Evolutionary conservation across 495 filamentous ascomycete species (phyloP).

Genomic region (Sphaerosporella brunnea): DNA sequence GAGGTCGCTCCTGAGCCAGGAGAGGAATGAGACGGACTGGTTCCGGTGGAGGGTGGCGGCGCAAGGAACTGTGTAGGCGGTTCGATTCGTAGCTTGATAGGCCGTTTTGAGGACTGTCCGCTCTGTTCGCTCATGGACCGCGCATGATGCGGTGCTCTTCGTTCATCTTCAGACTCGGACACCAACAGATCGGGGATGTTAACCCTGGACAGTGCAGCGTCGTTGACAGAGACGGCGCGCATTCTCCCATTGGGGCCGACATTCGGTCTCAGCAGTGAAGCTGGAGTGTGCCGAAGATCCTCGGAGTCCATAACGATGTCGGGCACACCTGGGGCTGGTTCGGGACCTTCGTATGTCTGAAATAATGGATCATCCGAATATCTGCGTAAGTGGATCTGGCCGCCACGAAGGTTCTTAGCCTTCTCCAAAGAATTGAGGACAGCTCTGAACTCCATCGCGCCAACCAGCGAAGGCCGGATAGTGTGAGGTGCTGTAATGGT

Average conservation of each 20-base stretch:
- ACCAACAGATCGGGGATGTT: slow-evolving; percentile 5
- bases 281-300: slow-evolving; percentile 1
- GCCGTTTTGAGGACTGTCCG: not conserved
- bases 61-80: slow-evolving; percentile 12
- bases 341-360: not conserved
- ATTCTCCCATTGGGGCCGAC: slow-evolving; percentile 12
- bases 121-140: too few relatives aligned
- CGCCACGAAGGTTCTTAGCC: slow-evolving; percentile 50
- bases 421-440: slow-evolving; percentile 68
- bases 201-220: slow-evolving; percentile 26
- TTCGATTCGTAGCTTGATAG: not conserved
- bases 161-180: not conserved
- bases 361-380: slow-evolving; percentile 47
- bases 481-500: slow-evolving; percentile 39
- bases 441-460: slow-evolving; percentile 82
- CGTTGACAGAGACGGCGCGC: slow-evolving; percentile 53
- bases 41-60: slow-evolving; percentile 8
- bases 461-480: slow-evolving; percentile 87
- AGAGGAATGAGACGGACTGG: slow-evolving; percentile 9
- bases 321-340: not conserved
- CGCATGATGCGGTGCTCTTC: not conserved
- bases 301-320: slow-evolving; percentile 12
- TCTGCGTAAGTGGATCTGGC: slow-evolving; percentile 48
- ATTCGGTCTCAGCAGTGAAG: slow-evolving; percentile 3
- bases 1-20: slow-evolving; percentile 13